A percentile compares a stretch with the other conserved stretches of the same genome.
phyloP scores from a whole-genome alignment of 495 filamentous ascomycete genomes.

The Penicillium paxilli region DNA sequence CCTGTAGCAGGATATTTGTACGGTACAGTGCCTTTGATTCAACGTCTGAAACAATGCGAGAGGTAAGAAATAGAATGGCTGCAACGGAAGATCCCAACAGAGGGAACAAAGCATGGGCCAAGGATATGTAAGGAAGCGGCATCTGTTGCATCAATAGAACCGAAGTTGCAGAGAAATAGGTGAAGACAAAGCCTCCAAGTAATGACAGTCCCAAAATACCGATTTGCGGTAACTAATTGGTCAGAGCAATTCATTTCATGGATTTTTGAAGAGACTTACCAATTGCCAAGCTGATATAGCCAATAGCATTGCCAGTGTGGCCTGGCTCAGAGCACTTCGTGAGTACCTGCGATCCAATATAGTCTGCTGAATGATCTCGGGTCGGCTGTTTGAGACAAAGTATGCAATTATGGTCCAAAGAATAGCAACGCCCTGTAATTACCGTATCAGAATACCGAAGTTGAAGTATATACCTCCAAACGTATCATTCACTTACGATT shows the following conservation, averaged over 20 bases:
- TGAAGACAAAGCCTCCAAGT: constrained; percentile 31
- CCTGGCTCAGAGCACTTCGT: constrained; percentile 36
- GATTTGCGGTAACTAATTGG: constrained; percentile 36
- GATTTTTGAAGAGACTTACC: constrained; percentile 22
- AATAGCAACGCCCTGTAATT: constrained; percentile 30
- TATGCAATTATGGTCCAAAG: constrained; percentile 29
- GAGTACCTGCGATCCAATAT: constrained; percentile 35
- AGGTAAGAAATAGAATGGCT: constrained; percentile 28
- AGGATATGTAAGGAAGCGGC: constrained; percentile 35
- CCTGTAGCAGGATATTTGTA: constrained; percentile 31
- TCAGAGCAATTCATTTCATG: constrained; percentile 18
- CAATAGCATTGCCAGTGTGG: constrained; percentile 28
- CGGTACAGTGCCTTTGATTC: constrained; percentile 32
- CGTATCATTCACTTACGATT: constrained; percentile 29
- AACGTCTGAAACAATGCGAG: constrained; percentile 28
- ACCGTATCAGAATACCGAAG: background rate
- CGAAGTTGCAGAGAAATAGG: constrained; percentile 29
- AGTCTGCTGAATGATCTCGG: constrained; percentile 25
- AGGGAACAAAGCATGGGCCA: constrained; percentile 12
- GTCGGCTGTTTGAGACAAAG: constrained; percentile 22
- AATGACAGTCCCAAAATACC: constrained; percentile 35
- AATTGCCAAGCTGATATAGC: constrained; percentile 41
- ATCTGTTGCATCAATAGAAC: constrained; percentile 29
- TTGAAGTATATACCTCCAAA: background rate
- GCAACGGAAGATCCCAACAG: constrained; percentile 21